Percentiles rank a stretch among this genome's conserved stretches.
These are phyloP conservation scores for Mucuna pruriens DNA, from an alignment of 306 rosid species.

Conservation along the genomic window DNA sequence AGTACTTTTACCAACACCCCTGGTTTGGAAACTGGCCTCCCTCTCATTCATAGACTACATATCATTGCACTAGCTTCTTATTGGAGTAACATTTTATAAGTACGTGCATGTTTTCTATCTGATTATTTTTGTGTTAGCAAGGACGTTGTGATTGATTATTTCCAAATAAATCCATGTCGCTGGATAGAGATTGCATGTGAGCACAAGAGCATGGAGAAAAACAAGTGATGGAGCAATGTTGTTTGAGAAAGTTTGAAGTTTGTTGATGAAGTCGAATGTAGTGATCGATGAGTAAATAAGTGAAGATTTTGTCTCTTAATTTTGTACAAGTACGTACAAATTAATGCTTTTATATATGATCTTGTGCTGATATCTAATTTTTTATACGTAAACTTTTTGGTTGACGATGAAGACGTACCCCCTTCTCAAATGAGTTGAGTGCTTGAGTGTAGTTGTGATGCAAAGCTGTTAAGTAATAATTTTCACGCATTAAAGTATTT, in stretches of 20 bases:
- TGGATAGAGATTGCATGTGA: constrained; percentile 7
- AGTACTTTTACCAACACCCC: constrained; percentile 48
- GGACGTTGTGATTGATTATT: not conserved
- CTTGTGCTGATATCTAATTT: not conserved
- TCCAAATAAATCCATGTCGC: constrained; percentile 9
- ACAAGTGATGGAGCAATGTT: not conserved
- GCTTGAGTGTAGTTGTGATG: not conserved
- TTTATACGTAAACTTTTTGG: not conserved
- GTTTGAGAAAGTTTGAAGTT: not conserved
- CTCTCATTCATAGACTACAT: constrained; percentile 50
- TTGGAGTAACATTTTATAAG: not conserved
- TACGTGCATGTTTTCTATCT: not conserved
- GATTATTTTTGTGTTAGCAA: not conserved
- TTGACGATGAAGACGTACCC: not conserved
- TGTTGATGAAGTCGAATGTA: not conserved
- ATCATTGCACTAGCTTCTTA: not conserved
- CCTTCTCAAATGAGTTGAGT: too few relatives aligned
- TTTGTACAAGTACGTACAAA: not conserved
- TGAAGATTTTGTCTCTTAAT: not conserved
- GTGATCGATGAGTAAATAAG: not conserved
- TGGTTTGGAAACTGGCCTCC: constrained; percentile 50
- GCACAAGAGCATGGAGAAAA: not conserved
- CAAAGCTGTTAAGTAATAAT: not conserved
- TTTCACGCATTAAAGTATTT: too few relatives aligned
- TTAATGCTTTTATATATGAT: not conserved